phyloP scores from a whole-genome alignment of 805 yeast species.

The Metschnikowia corniflorae region DNA sequence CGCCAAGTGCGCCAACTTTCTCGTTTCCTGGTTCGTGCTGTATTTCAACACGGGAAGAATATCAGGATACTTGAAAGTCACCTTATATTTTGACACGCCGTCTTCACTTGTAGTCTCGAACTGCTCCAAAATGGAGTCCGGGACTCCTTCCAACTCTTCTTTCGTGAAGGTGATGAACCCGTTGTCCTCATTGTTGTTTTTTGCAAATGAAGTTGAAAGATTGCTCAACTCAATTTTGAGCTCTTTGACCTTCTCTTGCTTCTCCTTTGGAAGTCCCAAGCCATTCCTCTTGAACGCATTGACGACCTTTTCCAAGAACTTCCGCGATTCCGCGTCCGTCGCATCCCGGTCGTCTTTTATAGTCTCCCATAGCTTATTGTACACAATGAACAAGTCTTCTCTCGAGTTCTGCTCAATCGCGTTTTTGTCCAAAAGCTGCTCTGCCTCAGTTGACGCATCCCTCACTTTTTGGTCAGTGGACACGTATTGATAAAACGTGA shows the following conservation, averaged over 20 bases:
- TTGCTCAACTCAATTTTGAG: slow-evolving; percentile 58
- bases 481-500: slow-evolving; percentile 71
- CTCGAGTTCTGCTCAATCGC: slow-evolving; percentile 64
- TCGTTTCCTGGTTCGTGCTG: slow-evolving; percentile 60
- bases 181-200: slow-evolving; percentile 68
- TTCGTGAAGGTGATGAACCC: slow-evolving; percentile 56
- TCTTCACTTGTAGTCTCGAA: slow-evolving; percentile 47
- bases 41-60: slow-evolving; percentile 71
- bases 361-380: slow-evolving; percentile 48
- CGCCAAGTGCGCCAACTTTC: slow-evolving; percentile 62
- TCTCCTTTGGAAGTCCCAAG: slow-evolving; percentile 53
- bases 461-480: slow-evolving; percentile 61
- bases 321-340: slow-evolving; percentile 49
- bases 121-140: slow-evolving; percentile 56
- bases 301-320: slow-evolving; percentile 55
- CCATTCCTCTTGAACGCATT: slow-evolving; percentile 65
- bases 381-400: slow-evolving; percentile 57
- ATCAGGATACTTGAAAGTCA: slow-evolving; percentile 83
- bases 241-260: slow-evolving; percentile 53
- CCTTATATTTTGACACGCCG: slow-evolving; percentile 46
- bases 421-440: slow-evolving; percentile 51
- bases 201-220: slow-evolving; percentile 53
- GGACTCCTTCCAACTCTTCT: slow-evolving; percentile 72
- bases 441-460: slow-evolving; percentile 66
- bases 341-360: slow-evolving; percentile 21